These are phyloP conservation scores for Termitomyces sp. DNA, from an alignment of 768 basidiomycete genomes.

Conservation along the genomic window DNA sequence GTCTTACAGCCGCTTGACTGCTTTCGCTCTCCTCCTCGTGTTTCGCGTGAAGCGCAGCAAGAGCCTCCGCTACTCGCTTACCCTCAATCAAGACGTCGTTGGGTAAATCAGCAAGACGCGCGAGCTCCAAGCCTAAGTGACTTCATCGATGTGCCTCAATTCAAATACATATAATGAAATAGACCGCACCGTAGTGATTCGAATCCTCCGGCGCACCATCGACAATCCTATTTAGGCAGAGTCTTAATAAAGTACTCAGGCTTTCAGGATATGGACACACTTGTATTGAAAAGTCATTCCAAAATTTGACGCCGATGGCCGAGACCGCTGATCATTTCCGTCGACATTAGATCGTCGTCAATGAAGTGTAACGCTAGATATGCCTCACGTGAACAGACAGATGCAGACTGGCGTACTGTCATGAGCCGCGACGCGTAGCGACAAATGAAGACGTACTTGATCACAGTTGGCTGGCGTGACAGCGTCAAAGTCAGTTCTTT, in stretches of 20 bases:
- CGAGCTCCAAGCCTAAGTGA: conserved; percentile 77
- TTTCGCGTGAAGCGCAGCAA: conserved; percentile 57
- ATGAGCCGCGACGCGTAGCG: not conserved
- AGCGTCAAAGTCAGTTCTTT: conserved; percentile 76
- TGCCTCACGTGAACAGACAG: conserved; percentile 68
- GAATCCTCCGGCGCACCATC: conserved; percentile 65
- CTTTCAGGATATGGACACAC: conserved; percentile 31
- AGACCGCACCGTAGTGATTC: conserved; percentile 67
- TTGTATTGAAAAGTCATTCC: conserved; percentile 81
- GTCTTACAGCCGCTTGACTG: conserved; percentile 53
- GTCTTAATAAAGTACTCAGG: not conserved
- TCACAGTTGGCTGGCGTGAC: conserved; percentile 71
- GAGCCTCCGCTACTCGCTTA: conserved; percentile 54
- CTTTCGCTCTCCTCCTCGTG: conserved; percentile 63
- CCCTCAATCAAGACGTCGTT: conserved; percentile 63
- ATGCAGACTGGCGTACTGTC: conserved; percentile 58
- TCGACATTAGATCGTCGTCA: not conserved
- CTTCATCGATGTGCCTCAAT: not conserved
- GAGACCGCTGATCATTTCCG: conserved; percentile 43
- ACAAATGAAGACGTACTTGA: conserved; percentile 50
- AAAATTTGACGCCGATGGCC: conserved; percentile 52
- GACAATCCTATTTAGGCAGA: conserved; percentile 50
- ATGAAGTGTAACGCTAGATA: not conserved
- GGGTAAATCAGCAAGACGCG: conserved; percentile 85
- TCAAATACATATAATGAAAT: not conserved